Base-by-base conservation (phyloP, 2,329 filamentous ascomycete genomes). In the Aspergillus awamori region DNA sequence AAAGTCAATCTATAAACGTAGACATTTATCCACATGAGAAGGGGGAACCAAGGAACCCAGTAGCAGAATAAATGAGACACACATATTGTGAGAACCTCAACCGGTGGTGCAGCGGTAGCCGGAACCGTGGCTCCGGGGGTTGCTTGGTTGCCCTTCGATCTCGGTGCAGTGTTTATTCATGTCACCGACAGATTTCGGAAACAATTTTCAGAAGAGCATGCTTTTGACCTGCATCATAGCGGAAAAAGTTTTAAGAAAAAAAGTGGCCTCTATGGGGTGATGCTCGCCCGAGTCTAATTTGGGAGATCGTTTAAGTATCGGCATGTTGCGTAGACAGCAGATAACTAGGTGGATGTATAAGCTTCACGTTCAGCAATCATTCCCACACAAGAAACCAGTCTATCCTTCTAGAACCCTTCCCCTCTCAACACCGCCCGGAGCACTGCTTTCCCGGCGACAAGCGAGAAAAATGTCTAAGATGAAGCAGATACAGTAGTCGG, bases 401-500 rank as follows among this genome's bases (percentile, higher is more conserved):
- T 36, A 24, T 22, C 41, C 20, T 45, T 45, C 41, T 45, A 45
- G 41, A 45, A 45, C 24, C 15, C 15, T 30, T 28, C 47, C 15
- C 24, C 26, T 17, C 20, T 15, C 13, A 51, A 26, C 47, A 36
- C 11, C 11, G 33, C 26, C 28, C 47, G n/a, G 26, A 51, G 24
- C 17, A 49, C 45, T 30, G 24, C 22, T 17, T 30, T 30, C 26
- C 26, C 30, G 30, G 47, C 47, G 47, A 51, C 30, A 28, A 17
- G 47, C 45, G 24, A 48, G 22, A 22, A 13, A 13, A 26, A 26
- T 22, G 20, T 30, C 30, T 17, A 15, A 51, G 24, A 28, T 51
- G 47, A 51, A 51, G 41, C 41, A 45, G 41, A 45, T 45, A 45
- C 41, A 45, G 47, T 51, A 20, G 47, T 17, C 26, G 47, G n/a